phyloP scores from a whole-genome alignment of 2,329 filamentous ascomycete genomes.

The Colletotrichum sp. region DNA sequence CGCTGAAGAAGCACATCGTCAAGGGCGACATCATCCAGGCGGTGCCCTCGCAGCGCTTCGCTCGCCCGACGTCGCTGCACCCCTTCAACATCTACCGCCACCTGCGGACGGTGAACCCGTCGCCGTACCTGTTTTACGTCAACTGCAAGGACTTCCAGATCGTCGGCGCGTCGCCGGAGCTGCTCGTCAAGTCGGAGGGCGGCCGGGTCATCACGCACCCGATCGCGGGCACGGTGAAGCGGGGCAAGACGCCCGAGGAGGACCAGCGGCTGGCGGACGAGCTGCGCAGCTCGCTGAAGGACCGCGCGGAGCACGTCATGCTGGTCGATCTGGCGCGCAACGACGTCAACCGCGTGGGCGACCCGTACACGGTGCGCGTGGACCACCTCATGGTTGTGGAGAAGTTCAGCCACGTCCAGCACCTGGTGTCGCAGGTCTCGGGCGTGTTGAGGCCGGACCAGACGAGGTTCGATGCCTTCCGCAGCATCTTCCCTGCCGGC shows the following conservation, averaged over 20 bases:
- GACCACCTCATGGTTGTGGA: constrained; percentile 95
- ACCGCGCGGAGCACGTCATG: constrained; percentile 96
- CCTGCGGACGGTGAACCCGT: constrained; percentile 95
- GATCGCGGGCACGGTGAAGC: constrained; percentile 93
- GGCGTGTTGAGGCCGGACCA: constrained; percentile 83
- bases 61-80: constrained; percentile 87
- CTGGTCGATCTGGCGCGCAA: constrained; percentile 94
- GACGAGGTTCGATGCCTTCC: constrained; percentile 93
- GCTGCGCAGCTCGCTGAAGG: constrained; percentile 82
- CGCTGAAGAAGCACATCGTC: constrained; percentile 88
- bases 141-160: constrained; percentile 93
- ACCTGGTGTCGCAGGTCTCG: constrained; percentile 94
- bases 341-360: constrained; percentile 94
- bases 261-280: constrained; percentile 81
- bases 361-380: constrained; percentile 86
- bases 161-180: constrained; percentile 91
- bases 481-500: constrained; percentile 95
- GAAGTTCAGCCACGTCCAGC: constrained; percentile 96
- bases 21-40: constrained; percentile 96
- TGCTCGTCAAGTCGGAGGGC: constrained; percentile 88
- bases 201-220: constrained; percentile 94
- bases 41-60: constrained; percentile 92
- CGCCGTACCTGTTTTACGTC: constrained; percentile 96
- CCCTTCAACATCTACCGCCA: constrained; percentile 99
- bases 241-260: constrained; percentile 80